These are phyloP conservation scores for Paecilomyces variotii DNA, from an alignment of 2,329 filamentous ascomycete species.

Conservation along the genomic window DNA sequence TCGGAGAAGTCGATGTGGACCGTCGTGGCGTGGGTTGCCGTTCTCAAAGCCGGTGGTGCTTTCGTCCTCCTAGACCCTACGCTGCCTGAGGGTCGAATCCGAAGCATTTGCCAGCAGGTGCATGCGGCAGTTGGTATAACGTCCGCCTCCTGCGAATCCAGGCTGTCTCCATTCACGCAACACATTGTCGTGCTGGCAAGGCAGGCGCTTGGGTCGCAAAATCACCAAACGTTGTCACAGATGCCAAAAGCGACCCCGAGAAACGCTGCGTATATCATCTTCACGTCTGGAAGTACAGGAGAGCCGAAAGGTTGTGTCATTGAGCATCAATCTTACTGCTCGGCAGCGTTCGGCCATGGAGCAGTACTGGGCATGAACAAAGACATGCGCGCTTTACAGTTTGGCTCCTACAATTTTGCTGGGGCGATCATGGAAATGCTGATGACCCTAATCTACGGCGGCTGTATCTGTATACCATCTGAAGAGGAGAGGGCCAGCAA, in stretches of 20 bases:
- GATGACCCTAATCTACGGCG: slow-evolving; percentile 43
- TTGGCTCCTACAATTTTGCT: slow-evolving; percentile 45
- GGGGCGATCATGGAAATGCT: slow-evolving; percentile 43
- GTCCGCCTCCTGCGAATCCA: neutral
- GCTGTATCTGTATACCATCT: slow-evolving; percentile 47
- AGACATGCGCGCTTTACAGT: slow-evolving; percentile 43
- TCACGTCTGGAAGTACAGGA: slow-evolving; percentile 8
- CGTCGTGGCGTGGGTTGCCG: slow-evolving; percentile 20
- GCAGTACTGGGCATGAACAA: slow-evolving; percentile 25
- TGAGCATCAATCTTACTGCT: slow-evolving; percentile 43
- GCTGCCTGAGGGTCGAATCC: slow-evolving; percentile 16
- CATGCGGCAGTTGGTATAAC: neutral
- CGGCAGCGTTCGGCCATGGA: slow-evolving; percentile 36
- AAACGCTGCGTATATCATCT: slow-evolving; percentile 13
- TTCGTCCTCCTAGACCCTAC: slow-evolving; percentile 24
- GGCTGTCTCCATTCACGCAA: neutral
- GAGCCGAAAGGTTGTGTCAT: slow-evolving; percentile 33
- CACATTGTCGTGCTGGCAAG: neutral
- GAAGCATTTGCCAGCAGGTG: neutral
- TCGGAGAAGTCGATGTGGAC: slow-evolving; percentile 23
- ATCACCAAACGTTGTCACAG: neutral
- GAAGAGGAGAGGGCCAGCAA: slow-evolving; percentile 35
- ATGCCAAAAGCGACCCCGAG: slow-evolving; percentile 12
- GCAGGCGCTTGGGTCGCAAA: neutral
- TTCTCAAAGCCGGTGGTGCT: slow-evolving; percentile 22